Base-by-base conservation (phyloP, 257 asterid genomes). In the Penstemon barbatus region DNA sequence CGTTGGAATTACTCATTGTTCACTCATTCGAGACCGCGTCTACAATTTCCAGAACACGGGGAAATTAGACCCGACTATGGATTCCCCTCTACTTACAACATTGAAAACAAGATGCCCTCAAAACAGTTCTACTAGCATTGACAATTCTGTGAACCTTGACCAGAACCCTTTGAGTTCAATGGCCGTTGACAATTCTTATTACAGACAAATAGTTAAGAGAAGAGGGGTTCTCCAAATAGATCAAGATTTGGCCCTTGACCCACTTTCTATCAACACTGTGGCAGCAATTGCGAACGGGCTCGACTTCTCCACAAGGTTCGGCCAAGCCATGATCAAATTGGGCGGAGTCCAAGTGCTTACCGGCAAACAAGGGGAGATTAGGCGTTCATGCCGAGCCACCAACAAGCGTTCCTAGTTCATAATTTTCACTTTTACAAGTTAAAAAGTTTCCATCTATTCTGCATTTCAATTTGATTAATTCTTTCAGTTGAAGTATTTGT, bases 161-260 rank as follows among this genome's bases (percentile, higher is more conserved):
- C 86, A 81, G 62, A 85, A 81, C 73, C 62, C 77, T 4, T 8
- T 12, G 36, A 85, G 80, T 63, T 68, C 83, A 48, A 15, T n/a
- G 10, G 48, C 57, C 0, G 82, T 85, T 4, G 95, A 87, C 63
- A 84, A 79, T 52, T 84, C 89, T 4, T 85, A 56, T 69, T 83
- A 83, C 67, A 73, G 19, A 38, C 90, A 82, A 65, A 77, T 87
- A 8, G 7, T 59, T 11, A 1, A 18, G 69, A 53, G 62, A 0
- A 84, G 80, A 71, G 97, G 95, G 49, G 33, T 90, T 48, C 84
- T 87, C 51, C 63, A 78, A 18, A 75, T 85, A 15, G 95, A 87
- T 63, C 97, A 89, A 52, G 77, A 81, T 3, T 48, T 89, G 56
- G 95, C 87, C 10, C 68, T 79, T 6, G 89, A 81, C 48, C 56